Evolutionary conservation across 257 asterid genomes (phyloP).

Genomic region (Jacaranda copaia): DNA sequence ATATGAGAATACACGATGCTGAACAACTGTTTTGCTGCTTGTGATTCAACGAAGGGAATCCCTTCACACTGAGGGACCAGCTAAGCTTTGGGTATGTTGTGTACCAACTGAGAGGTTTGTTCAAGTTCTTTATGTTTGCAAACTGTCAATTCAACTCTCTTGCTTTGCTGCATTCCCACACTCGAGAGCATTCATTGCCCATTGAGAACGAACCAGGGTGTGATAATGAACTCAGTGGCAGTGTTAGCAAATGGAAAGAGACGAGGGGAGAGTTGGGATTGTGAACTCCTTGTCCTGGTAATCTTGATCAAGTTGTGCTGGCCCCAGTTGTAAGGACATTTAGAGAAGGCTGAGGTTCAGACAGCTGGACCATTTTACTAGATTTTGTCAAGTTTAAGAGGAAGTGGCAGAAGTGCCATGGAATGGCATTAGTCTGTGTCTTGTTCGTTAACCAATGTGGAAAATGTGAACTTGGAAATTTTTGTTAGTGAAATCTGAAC

Average conservation of each 20-base stretch:
- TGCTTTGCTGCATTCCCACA: conserved; percentile 55
- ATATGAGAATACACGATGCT: conserved; percentile 56
- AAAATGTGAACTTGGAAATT: no score
- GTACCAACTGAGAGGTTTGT: conserved; percentile 45
- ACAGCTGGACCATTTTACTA: no score
- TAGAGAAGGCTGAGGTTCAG: conserved; percentile 45
- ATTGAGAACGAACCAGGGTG: conserved; percentile 60
- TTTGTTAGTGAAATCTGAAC: no score
- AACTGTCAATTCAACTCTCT: conserved; percentile 61
- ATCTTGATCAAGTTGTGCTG: conserved; percentile 49
- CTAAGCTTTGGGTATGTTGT: conserved; percentile 63
- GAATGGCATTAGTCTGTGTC: no score
- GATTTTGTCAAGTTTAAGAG: no score
- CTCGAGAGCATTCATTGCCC: conserved; percentile 60
- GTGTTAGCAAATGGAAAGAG: conserved; percentile 45
- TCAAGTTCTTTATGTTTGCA: conserved; percentile 56
- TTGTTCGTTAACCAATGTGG: no score
- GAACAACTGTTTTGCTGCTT: conserved; percentile 61
- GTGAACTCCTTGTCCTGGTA: conserved; percentile 63
- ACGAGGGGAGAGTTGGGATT: conserved; percentile 64
- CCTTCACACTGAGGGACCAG: conserved; percentile 64
- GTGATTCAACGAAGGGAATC: conserved; percentile 69
- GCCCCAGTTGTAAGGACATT: conserved; percentile 57
- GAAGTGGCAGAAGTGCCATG: no score
- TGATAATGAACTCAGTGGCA: conserved; percentile 29